Conservation (phyloP, 2,329 filamentous ascomycete genomes). For the Botrytis fragariae region DNA sequence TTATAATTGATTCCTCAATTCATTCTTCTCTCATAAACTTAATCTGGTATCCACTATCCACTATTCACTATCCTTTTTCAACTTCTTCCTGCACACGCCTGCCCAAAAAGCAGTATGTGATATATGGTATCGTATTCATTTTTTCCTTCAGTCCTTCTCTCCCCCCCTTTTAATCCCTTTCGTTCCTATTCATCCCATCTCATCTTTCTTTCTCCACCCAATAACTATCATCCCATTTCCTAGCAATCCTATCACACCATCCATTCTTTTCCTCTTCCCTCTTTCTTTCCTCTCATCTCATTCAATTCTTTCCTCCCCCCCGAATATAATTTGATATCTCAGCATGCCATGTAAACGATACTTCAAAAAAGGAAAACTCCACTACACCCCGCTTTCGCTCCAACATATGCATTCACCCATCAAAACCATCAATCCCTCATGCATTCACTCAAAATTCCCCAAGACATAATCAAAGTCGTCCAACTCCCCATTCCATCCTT, state of each 20-base stretch:
- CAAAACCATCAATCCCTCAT: background rate
- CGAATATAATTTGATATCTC: constrained; percentile 1
- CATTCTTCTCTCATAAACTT: background rate
- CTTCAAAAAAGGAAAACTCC: constrained; percentile 3
- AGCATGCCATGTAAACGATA: background rate
- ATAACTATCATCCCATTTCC: background rate
- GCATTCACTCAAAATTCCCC: background rate
- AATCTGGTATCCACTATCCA: constrained; percentile 9
- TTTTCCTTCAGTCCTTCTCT: background rate
- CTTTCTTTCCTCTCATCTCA: background rate
- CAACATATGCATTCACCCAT: background rate
- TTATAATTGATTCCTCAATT: constrained; percentile 1
- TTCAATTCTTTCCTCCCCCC: background rate
- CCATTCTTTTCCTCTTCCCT: background rate
- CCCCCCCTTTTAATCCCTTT: background rate
- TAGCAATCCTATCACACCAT: background rate
- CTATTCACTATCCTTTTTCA: background rate
- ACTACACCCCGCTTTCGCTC: background rate
- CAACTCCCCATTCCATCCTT: constrained; percentile 1
- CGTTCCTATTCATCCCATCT: background rate
- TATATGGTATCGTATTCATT: constrained; percentile 16
- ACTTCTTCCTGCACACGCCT: background rate
- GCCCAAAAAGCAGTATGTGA: background rate
- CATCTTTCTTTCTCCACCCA: background rate
- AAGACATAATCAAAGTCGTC: constrained; percentile 8